Base-by-base conservation (phyloP, 306 rosid species). In the Corylus americana region DNA sequence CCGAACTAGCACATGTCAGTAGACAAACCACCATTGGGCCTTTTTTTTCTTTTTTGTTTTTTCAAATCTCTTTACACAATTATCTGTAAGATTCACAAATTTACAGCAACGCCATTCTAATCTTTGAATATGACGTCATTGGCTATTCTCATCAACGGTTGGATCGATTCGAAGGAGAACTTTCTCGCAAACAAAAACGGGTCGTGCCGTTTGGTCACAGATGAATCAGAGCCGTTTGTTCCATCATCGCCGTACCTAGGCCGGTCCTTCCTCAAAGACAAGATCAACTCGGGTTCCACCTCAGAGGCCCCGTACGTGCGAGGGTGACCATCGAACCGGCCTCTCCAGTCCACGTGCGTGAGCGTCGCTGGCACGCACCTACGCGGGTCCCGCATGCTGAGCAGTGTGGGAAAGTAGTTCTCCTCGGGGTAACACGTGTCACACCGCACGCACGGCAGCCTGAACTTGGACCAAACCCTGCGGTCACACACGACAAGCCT, bases 181-280 rank as follows among this genome's bases (percentile, higher is more conserved):
- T 92, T 92, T 69, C 97, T 87, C 3, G 94, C 93, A n/a, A 92
- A 92, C 78, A 90, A 29, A 66, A 90, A 92, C 0, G 94, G 91
- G 35, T 92, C 86, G 7, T 4, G 76, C 29, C 83, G 72, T 61
- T 74, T 49, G 1, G 22, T 54, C 51, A 70, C 71, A 2, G 55
- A 45, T 79, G 74, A 82, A 68, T 80, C 79, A 0, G 73, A 74
- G 50, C 79, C 78, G 62, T 74, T 79, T 1, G 9, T 47, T 29
- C 64, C 81, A 13, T 68, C 86, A 25, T 90, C 85, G 1, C 97
- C 95, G 78, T 92, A 89, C 73, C 93, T 83, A 3, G 91, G 93
- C 53, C 88, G 47, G 7, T 70, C 67, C 0, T 22, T 63, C 55
- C 92, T 82, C 14, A 90, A 66, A 1, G 25, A 11, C 5, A 29